Percentiles rank a stretch among this genome's conserved stretches.
Evolutionary conservation across 2,329 filamentous ascomycete species (phyloP).

Genomic region (Blumeria graminis): DNA sequence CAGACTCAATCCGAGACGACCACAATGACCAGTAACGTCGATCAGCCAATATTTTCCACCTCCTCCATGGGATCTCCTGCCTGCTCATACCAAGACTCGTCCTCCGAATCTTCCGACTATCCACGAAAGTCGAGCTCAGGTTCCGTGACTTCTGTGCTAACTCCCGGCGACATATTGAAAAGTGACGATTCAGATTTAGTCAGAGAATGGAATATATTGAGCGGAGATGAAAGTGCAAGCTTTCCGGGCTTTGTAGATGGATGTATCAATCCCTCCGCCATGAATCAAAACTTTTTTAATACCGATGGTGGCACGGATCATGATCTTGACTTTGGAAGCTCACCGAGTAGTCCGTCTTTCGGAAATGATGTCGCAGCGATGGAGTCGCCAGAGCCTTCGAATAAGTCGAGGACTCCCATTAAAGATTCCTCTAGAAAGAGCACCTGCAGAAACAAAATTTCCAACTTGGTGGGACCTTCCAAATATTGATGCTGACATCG

Average conservation of each 20-base stretch:
- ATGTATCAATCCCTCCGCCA: conserved; percentile 17
- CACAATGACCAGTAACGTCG: conserved; percentile 7
- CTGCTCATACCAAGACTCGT: conserved; percentile 23
- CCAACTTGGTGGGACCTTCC: conserved; percentile 19
- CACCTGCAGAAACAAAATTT: conserved; percentile 16
- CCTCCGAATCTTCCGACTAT: conserved; percentile 26
- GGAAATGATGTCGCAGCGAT: conserved; percentile 13
- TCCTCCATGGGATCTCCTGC: conserved; percentile 15
- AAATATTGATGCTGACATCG: too few species aligned
- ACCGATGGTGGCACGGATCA: conserved; percentile 18
- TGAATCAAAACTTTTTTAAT: conserved; percentile 7
- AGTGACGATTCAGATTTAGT: conserved; percentile 20
- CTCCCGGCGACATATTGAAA: conserved; percentile 21
- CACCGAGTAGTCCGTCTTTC: conserved; percentile 29
- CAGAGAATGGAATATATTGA: conserved; percentile 18
- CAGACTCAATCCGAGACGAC: not conserved
- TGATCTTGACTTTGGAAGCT: conserved; percentile 33
- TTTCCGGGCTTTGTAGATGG: conserved; percentile 11
- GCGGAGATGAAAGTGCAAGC: conserved; percentile 18
- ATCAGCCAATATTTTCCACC: conserved; percentile 9
- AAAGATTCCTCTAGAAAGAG: conserved; percentile 11
- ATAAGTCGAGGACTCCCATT: conserved; percentile 15
- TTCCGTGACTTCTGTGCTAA: conserved; percentile 21
- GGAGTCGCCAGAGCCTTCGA: conserved; percentile 20
- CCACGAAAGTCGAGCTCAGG: conserved; percentile 23